Evolutionary conservation across 495 filamentous ascomycete species (phyloP).

Genomic region (Xylaria sp.): DNA sequence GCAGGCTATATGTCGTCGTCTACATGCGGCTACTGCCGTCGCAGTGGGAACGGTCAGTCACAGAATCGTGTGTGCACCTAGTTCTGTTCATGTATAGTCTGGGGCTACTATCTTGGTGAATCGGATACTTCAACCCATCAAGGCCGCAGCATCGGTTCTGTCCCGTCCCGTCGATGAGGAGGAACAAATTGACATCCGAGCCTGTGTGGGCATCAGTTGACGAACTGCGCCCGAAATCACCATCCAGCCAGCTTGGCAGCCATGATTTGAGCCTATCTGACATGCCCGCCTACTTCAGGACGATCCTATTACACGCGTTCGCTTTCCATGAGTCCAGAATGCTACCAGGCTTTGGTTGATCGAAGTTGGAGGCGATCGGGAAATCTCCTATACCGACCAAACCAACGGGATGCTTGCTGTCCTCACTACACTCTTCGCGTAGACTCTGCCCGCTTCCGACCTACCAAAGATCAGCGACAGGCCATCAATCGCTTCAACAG

Average conservation of each 20-base stretch:
- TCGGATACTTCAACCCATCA: conserved; percentile 32
- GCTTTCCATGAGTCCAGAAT: conserved; percentile 67
- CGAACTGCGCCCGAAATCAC: conserved; percentile 19
- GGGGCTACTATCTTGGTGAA: conserved; percentile 6
- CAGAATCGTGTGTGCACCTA: conserved; percentile 44
- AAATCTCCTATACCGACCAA: conserved; percentile 90
- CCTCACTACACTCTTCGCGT: conserved; percentile 95
- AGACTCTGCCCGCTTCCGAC: conserved; percentile 71
- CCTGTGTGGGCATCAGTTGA: not conserved
- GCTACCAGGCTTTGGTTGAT: conserved; percentile 85
- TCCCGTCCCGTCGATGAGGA: not conserved
- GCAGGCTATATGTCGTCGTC: conserved; percentile 56
- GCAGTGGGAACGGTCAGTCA: conserved; percentile 51
- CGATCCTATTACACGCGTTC: conserved; percentile 82
- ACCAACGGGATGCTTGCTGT: conserved; percentile 83
- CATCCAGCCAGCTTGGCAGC: conserved; percentile 37
- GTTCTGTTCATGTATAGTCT: conserved; percentile 21
- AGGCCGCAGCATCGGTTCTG: not conserved
- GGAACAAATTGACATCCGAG: conserved; percentile 1
- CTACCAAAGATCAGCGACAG: conserved; percentile 83
- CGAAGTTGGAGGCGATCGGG: conserved; percentile 89
- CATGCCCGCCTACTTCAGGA: conserved; percentile 59
- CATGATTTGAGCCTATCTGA: conserved; percentile 40
- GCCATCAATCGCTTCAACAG: conserved; percentile 90
- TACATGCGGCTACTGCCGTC: conserved; percentile 61